Conservation (phyloP, 768 basidiomycete genomes). For the Amanita subjunquillea region DNA sequence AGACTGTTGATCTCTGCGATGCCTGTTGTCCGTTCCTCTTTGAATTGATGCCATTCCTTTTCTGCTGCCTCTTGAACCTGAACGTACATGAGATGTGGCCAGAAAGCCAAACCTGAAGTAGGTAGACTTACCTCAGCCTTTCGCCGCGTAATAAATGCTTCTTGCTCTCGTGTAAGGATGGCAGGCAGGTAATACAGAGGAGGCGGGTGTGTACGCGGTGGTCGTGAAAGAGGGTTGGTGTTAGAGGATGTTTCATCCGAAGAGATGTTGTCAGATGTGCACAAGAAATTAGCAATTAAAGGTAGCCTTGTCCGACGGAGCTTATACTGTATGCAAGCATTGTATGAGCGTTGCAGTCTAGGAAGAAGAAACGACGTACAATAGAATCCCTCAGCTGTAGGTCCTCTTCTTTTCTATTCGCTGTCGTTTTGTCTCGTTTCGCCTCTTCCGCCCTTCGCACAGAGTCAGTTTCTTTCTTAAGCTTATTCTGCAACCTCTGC, state of each 20-base stretch:
- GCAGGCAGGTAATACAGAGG: slow-evolving; percentile 72
- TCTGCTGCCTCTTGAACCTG: slow-evolving; percentile 56
- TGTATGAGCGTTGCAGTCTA: slow-evolving; percentile 1
- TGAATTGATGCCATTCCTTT: slow-evolving; percentile 61
- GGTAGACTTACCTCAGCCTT: slow-evolving; percentile 47
- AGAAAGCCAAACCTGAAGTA: neutral
- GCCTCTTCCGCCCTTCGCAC: slow-evolving; percentile 80
- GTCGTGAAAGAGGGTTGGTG: slow-evolving; percentile 30
- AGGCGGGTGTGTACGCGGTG: slow-evolving; percentile 59
- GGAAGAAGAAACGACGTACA: slow-evolving; percentile 30
- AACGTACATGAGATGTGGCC: slow-evolving; percentile 4
- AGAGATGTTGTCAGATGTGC: slow-evolving; percentile 62
- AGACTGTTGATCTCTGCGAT: slow-evolving; percentile 54
- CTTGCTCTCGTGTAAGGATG: slow-evolving; percentile 58
- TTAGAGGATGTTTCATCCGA: slow-evolving; percentile 25
- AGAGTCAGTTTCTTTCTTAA: slow-evolving; percentile 77
- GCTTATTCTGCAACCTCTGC: slow-evolving; percentile 76
- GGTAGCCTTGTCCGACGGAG: slow-evolving; percentile 65
- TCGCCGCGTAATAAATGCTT: slow-evolving; percentile 49
- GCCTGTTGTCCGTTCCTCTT: slow-evolving; percentile 44
- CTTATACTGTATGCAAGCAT: slow-evolving; percentile 42
- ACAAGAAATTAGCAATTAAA: slow-evolving; percentile 61
- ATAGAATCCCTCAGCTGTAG: slow-evolving; percentile 73
- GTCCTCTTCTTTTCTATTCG: slow-evolving; percentile 77
- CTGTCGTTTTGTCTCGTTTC: slow-evolving; percentile 69